Evolutionary conservation across 345 rosid genomes (phyloP), one percentile per base, ranked within the genome.

Genomic region (Gossypium australe): DNA sequence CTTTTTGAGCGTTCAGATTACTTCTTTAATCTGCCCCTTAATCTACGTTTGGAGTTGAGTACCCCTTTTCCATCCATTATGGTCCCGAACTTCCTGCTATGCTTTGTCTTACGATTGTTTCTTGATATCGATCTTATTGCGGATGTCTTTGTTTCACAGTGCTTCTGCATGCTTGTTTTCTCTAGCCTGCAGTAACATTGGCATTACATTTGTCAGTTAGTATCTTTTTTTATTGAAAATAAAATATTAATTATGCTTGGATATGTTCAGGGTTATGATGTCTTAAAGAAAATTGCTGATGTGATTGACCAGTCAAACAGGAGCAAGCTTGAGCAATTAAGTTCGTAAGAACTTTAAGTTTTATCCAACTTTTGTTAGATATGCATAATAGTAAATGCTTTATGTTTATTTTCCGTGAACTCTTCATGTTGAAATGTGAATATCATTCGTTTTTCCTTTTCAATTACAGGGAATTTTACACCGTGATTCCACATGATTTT

Each of bases 401-500:
- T 69, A 14, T 69, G 4, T 52, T 11, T 45, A 2, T 29, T 14
- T 45, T 3, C 11, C 3, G 3, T 25, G 45, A 51, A 17, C 45
- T 51, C 59, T 51, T 9, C 16, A 2, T 49, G 25, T 49, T 52
- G 73, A 27, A 29, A 18, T 66, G 43, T 52, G 41, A 79, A 22
- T 11, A 64, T 12, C 18, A 55, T 65, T 77, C 60, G 72, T 18
- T 0, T 60, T 27, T 25, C 59, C 55, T 7, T 62, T 72, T 75
- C 64, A 62, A 13, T 78, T 83, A 82, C 92, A 94, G 97, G 64
- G 94, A 94, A 84, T 94, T 94, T 85, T 92, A 94, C 77, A 88
- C 95, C 1, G 88, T 87, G 70, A 89, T 94, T 77, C 97, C 98
- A 18, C 97, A 92, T 85, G 92, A 90, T 80, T 90, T 92, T 68